Conservation (phyloP, 108 stramenopile genomes). For the Conticribra guillardii region DNA sequence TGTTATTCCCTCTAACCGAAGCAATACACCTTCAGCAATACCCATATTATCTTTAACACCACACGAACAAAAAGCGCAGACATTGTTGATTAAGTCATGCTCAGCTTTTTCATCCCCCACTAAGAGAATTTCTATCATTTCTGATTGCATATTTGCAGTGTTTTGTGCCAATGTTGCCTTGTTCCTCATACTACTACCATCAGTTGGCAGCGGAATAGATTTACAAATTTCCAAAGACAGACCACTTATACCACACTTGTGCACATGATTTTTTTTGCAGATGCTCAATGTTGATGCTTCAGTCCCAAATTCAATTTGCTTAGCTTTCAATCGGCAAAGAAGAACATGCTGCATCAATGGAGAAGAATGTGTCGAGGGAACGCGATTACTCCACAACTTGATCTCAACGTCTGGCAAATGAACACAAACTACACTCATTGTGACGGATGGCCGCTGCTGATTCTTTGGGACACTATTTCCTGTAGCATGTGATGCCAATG, state of each 20-base stretch:
- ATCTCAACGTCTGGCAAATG: slow-evolving; percentile 31
- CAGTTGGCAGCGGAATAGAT: no score
- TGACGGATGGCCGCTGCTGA: neutral
- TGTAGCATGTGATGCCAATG: neutral
- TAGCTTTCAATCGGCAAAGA: slow-evolving; percentile 14
- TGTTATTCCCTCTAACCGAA: neutral
- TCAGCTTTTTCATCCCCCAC: no score
- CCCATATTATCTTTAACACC: neutral
- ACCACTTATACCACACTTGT: slow-evolving; percentile 15
- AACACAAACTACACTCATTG: slow-evolving; percentile 21
- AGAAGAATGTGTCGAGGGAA: neutral
- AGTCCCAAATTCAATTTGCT: slow-evolving; percentile 27
- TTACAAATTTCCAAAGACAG: no score
- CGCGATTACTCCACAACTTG: slow-evolving; percentile 10
- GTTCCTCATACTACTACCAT: no score
- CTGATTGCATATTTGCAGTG: no score
- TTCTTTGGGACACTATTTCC: neutral
- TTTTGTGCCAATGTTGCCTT: no score
- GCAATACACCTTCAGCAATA: neutral
- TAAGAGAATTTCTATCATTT: no score
- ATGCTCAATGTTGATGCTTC: neutral
- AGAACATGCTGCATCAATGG: neutral
- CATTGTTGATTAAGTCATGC: neutral
- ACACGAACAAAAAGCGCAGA: neutral
- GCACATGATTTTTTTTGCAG: neutral